Base-by-base conservation (phyloP, 2,329 filamentous ascomycete genomes). In the Aphanocladium album region DNA sequence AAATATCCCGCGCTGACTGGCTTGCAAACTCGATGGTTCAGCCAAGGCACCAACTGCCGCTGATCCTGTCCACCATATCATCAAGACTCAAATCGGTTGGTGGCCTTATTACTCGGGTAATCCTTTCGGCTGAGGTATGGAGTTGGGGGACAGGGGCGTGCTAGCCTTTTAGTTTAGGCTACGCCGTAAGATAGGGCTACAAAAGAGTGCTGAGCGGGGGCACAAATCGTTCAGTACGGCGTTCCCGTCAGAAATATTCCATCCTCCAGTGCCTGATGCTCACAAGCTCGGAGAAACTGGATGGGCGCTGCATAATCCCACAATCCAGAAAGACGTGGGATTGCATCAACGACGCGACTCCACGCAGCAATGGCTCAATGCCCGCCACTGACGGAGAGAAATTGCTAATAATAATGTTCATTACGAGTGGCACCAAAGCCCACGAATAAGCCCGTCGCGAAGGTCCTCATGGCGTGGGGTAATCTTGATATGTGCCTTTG, bases 341-440 rank as follows among this genome's bases (percentile, higher is more conserved):
- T 6, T 17, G 5, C 12, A 14, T 16, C 25, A 45, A 21, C 37
- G 21, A 25, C 12, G 27, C 23, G 39, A 17, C 39, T 35, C 41
- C 41, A 35, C 53, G 53, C n/a, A 21, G 33, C 21, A 45, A 46
- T 45, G 39, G 39, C 19, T 56, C 27, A 21, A 19, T 8, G 17
- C 33, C 52, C 21, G 27, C 23, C 51, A 54, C 51, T 30, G 51
- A 54, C 51, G 51, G 51, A 37, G 54, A 47, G 54, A 57, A 47
- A 57, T 57, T 57, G 41, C 54, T 49, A 57, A 57, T 55, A 57
- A 57, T 57, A 57, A 33, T 35, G 25, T 21, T n/a, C 54, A 49
- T 39, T 47, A 37, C 54, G 54, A 47, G 54, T 35, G 37, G 9
- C 35, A 33, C 19, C 5, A 12, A 43, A 17, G 5, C 14, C 9